Evolutionary conservation across 2,329 filamentous ascomycete genomes (phyloP).

Genomic region (Pyricularia sp.): DNA sequence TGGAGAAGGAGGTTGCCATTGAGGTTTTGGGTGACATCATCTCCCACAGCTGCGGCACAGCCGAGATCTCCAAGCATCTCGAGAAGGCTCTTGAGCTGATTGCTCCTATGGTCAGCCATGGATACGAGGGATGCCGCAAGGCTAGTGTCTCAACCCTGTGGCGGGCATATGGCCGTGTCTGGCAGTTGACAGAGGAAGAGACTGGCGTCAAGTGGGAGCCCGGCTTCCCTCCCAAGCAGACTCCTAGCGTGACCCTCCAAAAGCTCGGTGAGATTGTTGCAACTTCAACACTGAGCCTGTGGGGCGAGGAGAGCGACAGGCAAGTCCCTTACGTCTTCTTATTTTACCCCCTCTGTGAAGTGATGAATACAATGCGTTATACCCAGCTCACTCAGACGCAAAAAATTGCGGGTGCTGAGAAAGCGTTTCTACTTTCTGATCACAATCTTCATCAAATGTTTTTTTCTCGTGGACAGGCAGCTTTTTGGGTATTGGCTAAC

Average conservation of each 20-base stretch:
- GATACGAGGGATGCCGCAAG: constrained; percentile 88
- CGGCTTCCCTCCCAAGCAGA: constrained; percentile 69
- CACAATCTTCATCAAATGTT: constrained; percentile 3
- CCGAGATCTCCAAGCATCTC: constrained; percentile 63
- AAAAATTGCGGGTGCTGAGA: constrained; percentile 74
- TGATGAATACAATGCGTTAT: constrained; percentile 87
- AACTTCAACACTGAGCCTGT: constrained; percentile 70
- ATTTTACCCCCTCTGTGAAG: constrained; percentile 18
- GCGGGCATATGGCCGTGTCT: constrained; percentile 85
- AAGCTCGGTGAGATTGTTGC: constrained; percentile 80
- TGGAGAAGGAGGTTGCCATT: constrained; percentile 95
- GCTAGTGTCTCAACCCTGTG: constrained; percentile 83
- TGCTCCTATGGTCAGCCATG: constrained; percentile 70
- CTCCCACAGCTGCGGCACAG: constrained; percentile 68
- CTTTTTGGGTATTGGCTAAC: constrained; percentile 24
- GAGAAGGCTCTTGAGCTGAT: constrained; percentile 78
- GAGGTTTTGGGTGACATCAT: constrained; percentile 92
- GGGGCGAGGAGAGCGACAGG: constrained; percentile 87
- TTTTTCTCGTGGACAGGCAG: not conserved
- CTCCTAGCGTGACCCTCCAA: constrained; percentile 65
- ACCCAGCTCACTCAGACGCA: constrained; percentile 99
- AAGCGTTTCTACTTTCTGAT: constrained; percentile 50
- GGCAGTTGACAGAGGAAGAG: constrained; percentile 71
- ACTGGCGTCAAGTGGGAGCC: constrained; percentile 74
- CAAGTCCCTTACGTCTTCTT: constrained; percentile 40